Percentiles rank a stretch among this genome's conserved stretches.
Evolutionary conservation across 768 basidiomycete species (phyloP).

Genomic region (Russula dissimulans): DNA sequence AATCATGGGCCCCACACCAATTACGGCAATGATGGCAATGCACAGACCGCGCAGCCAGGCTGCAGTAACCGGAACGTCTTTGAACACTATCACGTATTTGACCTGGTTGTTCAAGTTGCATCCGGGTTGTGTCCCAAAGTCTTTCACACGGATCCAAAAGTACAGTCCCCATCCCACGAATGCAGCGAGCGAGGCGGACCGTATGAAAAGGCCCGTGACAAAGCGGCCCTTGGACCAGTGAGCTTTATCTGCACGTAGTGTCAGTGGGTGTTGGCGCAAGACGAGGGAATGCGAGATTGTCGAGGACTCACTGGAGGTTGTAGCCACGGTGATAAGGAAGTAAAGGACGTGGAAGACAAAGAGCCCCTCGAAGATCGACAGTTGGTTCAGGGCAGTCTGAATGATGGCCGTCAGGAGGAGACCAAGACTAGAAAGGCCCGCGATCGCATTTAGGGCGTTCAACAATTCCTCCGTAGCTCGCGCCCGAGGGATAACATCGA

Average conservation of each 20-base stretch:
- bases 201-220: background rate
- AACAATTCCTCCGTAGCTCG: slow-evolving; percentile 4
- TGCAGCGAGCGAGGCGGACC: background rate
- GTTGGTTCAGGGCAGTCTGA: background rate
- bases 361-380: slow-evolving; percentile 12
- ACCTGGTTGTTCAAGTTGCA: slow-evolving; percentile 1
- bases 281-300: background rate
- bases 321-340: slow-evolving; percentile 10
- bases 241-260: slow-evolving; percentile 5
- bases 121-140: background rate
- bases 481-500: background rate
- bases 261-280: background rate
- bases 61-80: background rate
- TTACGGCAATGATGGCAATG: background rate
- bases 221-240: slow-evolving; percentile 4
- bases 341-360: slow-evolving; percentile 12
- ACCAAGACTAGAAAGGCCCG: slow-evolving; percentile 7
- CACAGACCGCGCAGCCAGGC: slow-evolving; percentile 3
- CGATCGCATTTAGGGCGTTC: background rate
- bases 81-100: slow-evolving; percentile 11
- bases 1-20: background rate
- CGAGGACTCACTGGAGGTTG: slow-evolving; percentile 3
- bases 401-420: slow-evolving; percentile 13
- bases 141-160: background rate
- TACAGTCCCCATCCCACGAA: slow-evolving; percentile 12